Conservation (phyloP, 176 grass and related monocot species). For the Oryza longistaminata region DNA sequence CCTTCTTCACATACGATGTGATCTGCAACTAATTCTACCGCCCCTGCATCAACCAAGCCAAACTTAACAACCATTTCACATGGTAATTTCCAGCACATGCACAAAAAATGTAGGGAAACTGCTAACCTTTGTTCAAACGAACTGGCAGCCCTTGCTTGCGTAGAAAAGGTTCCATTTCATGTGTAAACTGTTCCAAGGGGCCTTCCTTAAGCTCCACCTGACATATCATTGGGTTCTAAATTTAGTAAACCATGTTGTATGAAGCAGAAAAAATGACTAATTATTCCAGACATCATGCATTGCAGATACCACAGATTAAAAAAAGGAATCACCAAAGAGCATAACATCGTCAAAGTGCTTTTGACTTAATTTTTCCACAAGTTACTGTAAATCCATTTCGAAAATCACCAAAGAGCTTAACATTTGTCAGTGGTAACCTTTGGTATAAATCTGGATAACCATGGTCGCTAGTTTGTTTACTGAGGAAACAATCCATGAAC, state of each 20-base stretch:
- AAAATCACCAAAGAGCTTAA: neutral
- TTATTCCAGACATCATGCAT: neutral
- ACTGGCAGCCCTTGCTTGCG: conserved; percentile 88
- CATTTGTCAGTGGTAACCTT: neutral
- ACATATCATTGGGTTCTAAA: neutral
- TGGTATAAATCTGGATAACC: neutral
- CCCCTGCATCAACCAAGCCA: conserved; percentile 44
- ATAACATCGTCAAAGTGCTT: neutral
- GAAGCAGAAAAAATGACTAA: neutral
- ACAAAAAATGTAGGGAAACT: neutral
- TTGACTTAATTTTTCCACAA: neutral
- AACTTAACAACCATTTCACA: neutral
- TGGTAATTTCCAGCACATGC: neutral
- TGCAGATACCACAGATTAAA: neutral
- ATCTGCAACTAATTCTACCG: conserved; percentile 84
- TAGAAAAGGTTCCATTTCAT: conserved; percentile 96
- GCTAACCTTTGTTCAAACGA: conserved; percentile 87
- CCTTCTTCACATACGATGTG: conserved; percentile 92
- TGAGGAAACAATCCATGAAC: neutral
- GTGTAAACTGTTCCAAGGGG: conserved; percentile 85
- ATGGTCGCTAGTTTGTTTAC: neutral
- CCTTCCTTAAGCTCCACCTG: conserved; percentile 96
- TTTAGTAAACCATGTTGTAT: neutral
- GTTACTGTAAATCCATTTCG: neutral
- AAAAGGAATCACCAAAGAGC: too few relatives aligned